These are phyloP conservation scores for Prosopis cineraria DNA, from an alignment of 306 rosid species.

Conservation along the genomic window DNA sequence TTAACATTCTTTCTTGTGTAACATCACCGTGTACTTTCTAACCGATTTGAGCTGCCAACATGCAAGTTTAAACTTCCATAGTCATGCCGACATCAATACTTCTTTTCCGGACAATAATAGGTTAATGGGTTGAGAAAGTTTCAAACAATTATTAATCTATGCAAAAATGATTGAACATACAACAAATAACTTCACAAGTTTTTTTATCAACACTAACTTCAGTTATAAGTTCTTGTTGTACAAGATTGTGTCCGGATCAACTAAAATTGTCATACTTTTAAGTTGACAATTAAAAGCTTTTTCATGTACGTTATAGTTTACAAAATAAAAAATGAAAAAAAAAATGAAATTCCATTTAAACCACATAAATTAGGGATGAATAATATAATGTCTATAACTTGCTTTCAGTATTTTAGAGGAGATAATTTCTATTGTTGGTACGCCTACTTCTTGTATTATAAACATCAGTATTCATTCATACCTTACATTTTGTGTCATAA, in stretches of 20 bases:
- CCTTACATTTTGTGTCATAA: too few species aligned
- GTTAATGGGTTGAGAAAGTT: neutral
- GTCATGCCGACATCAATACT: neutral
- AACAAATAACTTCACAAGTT: neutral
- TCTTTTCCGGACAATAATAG: neutral
- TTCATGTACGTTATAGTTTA: neutral
- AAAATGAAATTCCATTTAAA: neutral
- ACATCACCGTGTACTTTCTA: conserved; percentile 21
- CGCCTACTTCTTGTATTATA: too few species aligned
- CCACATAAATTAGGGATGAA: neutral
- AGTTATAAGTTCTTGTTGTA: neutral
- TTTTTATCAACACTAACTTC: too few species aligned
- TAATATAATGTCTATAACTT: neutral
- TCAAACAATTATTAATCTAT: neutral
- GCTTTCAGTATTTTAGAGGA: too few species aligned
- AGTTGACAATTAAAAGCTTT: too few species aligned
- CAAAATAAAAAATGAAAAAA: neutral
- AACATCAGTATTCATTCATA: too few species aligned
- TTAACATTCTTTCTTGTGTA: conserved; percentile 10
- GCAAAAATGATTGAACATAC: neutral
- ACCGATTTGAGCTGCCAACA: conserved; percentile 19
- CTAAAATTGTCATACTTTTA: neutral
- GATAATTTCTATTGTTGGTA: too few species aligned
- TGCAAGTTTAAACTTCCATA: conserved; percentile 5
- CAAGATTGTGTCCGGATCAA: neutral